A percentile compares a stretch with the other conserved stretches of the same genome.
These are phyloP conservation scores for Kluyveromyces starmeri DNA, from an alignment of 805 yeast genomes.

Conservation along the genomic window DNA sequence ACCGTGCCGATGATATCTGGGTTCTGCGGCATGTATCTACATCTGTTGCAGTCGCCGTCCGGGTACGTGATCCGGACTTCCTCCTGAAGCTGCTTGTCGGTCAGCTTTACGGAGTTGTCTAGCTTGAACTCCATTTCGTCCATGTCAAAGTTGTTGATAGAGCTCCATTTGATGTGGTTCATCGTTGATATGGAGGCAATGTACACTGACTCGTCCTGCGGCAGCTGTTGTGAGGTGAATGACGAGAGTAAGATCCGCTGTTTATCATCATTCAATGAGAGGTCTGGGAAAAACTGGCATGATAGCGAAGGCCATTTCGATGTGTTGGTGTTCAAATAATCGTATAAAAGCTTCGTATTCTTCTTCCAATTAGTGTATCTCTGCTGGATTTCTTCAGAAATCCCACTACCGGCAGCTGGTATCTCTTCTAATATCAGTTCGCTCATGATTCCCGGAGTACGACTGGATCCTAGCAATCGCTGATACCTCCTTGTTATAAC, in stretches of 20 bases:
- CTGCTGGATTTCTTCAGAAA: slow-evolving; percentile 20
- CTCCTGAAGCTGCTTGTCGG: slow-evolving; percentile 20
- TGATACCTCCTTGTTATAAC: no score
- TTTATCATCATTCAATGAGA: slow-evolving; percentile 20
- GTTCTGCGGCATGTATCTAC: slow-evolving; percentile 73
- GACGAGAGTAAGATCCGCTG: slow-evolving; percentile 26
- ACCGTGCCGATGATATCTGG: slow-evolving; percentile 73
- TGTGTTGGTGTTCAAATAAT: slow-evolving; percentile 59
- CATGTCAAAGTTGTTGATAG: slow-evolving; percentile 30
- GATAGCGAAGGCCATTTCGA: slow-evolving; percentile 65
- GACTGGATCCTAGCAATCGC: no score
- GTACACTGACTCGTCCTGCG: slow-evolving; percentile 27
- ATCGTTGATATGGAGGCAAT: slow-evolving; percentile 24
- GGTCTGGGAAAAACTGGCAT: slow-evolving; percentile 56
- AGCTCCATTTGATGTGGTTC: slow-evolving; percentile 26
- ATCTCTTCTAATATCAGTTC: slow-evolving; percentile 4
- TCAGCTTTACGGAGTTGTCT: slow-evolving; percentile 22
- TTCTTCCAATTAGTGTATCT: slow-evolving; percentile 57
- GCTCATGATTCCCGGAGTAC: neutral
- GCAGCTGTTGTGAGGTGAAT: slow-evolving; percentile 29
- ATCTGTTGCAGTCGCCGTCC: slow-evolving; percentile 57
- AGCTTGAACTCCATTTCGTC: slow-evolving; percentile 32
- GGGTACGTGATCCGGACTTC: slow-evolving; percentile 26
- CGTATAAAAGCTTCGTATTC: slow-evolving; percentile 69
- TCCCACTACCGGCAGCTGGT: slow-evolving; percentile 5